Evolutionary conservation across 176 grass and related monocot species (phyloP), one percentile per base, ranked within the genome.

Genomic region (Saccharum spontaneum): DNA sequence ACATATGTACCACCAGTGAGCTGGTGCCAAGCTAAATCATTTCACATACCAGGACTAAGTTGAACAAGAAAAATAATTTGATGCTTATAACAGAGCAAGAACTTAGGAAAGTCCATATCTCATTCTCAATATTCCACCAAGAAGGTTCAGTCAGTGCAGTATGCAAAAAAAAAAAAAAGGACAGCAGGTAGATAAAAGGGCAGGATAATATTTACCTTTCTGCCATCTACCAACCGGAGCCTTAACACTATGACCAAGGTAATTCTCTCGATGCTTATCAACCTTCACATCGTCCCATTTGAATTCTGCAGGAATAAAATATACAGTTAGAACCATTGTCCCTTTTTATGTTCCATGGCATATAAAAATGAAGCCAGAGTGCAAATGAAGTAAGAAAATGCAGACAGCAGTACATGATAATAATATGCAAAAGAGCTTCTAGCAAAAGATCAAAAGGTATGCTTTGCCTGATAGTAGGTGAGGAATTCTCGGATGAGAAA

Each of bases 201-300:
- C n/a, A 72, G 9, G 2, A 14, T 26, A 44, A 55, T 18, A 85
- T 39, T 73, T 90, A 98, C 96, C 96, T 94, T 98, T 98, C 79
- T 98, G 96, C 96, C 96, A 98, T 95, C 96, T 90, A 71, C 96
- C 96, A 84, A 98, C 96, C 79, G 96, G 81, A 81, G 96, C 96
- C 70, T 94, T 98, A 44, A 98, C 66, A 34, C 96, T 98, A 75
- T 98, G 96, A 54, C 96, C 96, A 28, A 98, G 71, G 88, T 98
- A 98, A 76, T 98, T 98, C 81, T 98, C 96, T 61, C 96, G 76
- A 85, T 98, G 93, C 86, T 98, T 98, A 83, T 98, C 96, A 89
- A 87, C 91, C 91, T 98, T 98, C 26, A 98, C 96, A 87, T 98
- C 96, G 55, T 98, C 96, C 96, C 96, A 98, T 74, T 98, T 94